A percentile compares a stretch with the other conserved stretches of the same genome.
phyloP scores from a whole-genome alignment of 2,329 filamentous ascomycete species.

The Fusarium nygamai region DNA sequence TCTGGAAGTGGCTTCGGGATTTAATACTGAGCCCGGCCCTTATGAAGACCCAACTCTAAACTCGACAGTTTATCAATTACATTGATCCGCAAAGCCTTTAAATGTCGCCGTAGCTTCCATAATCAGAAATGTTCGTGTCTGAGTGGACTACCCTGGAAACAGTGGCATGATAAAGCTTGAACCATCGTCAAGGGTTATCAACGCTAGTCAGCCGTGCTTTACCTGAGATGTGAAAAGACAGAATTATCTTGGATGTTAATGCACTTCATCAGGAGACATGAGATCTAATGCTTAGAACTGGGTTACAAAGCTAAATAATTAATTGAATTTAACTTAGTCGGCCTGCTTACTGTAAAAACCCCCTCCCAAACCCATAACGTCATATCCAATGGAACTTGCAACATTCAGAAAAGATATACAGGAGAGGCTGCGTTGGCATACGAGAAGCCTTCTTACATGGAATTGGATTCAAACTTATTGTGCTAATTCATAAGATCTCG shows the following conservation, averaged over 20 bases:
- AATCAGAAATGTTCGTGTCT: neutral
- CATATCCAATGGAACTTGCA: neutral
- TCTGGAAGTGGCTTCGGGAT: conserved; percentile 18
- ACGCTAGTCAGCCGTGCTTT: neutral
- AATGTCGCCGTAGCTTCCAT: neutral
- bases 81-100: neutral
- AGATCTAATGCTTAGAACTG: neutral
- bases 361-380: neutral
- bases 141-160: neutral
- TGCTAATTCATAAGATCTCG: neutral
- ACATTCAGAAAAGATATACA: neutral
- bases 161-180: neutral
- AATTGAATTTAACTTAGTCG: neutral
- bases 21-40: conserved; percentile 2
- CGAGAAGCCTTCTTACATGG: neutral
- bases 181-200: neutral
- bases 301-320: too few species aligned
- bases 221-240: neutral
- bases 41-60: neutral
- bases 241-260: neutral
- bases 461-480: neutral
- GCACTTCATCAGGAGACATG: neutral
- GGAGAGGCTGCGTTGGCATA: neutral
- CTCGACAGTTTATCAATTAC: neutral
- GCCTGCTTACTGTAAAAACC: neutral